A percentile compares a stretch with the other conserved stretches of the same genome.
These are phyloP conservation scores for Termitomyces sp. DNA, from an alignment of 768 basidiomycete genomes.

Conservation along the genomic window DNA sequence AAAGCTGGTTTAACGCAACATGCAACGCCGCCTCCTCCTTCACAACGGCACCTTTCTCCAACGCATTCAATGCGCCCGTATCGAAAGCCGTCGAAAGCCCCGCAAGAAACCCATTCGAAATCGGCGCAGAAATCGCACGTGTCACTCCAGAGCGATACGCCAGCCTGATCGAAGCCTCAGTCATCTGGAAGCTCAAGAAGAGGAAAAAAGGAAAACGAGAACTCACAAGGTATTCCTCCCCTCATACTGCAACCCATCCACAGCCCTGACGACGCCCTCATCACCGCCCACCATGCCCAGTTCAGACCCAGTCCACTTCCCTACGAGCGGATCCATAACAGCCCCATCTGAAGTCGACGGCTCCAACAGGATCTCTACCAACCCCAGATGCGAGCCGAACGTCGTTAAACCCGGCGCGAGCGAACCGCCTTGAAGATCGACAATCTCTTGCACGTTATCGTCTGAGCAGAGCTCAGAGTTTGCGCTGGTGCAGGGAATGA, in stretches of 20 bases:
- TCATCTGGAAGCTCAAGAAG: not conserved
- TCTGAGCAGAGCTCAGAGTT: conserved; percentile 2
- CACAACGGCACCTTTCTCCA: conserved; percentile 62
- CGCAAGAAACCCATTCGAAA: conserved; percentile 45
- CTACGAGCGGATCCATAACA: conserved; percentile 45
- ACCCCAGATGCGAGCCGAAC: conserved; percentile 58
- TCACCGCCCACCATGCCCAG: conserved; percentile 39
- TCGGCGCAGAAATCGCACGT: conserved; percentile 57
- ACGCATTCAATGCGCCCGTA: conserved; percentile 49
- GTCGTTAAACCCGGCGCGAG: conserved; percentile 58
- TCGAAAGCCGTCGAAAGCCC: conserved; percentile 64
- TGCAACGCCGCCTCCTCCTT: conserved; percentile 64
- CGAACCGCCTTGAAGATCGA: conserved; percentile 64
- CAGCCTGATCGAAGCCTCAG: conserved; percentile 34
- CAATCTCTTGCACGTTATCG: conserved; percentile 10
- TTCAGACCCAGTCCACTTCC: conserved; percentile 10
- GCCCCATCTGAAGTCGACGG: conserved; percentile 61
- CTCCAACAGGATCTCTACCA: conserved; percentile 66
- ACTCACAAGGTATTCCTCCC: conserved; percentile 46
- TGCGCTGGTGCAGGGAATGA: conserved; percentile 37
- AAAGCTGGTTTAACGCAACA: conserved; percentile 32
- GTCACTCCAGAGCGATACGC: conserved; percentile 77
- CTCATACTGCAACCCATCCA: conserved; percentile 56
- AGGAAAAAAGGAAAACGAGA: conserved; percentile 10
- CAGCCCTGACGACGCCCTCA: conserved; percentile 48